Evolutionary conservation across 2,329 filamentous ascomycete genomes (phyloP), one percentile per base, ranked within the genome.

Genomic region (Colletotrichum horii): DNA sequence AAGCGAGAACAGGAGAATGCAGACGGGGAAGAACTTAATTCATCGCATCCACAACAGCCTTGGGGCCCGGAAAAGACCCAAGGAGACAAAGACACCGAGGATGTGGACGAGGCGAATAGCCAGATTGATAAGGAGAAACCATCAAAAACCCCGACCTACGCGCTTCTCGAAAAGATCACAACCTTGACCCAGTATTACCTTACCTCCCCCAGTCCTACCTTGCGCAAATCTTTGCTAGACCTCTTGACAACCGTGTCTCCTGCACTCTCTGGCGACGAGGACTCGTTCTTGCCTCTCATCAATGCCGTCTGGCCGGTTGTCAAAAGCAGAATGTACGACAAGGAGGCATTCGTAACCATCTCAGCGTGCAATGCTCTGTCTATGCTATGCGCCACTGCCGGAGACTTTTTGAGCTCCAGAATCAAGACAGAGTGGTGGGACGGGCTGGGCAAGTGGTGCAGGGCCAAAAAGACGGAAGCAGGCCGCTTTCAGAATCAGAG

Each of bases 261-360:
- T 1, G 89, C 94, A 1, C 90, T 99, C 4, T 91, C 94, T 0
- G 88, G 88, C 5, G 93, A 98, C 78, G 94, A 98, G 81, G 93
- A 96, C 76, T 91, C 92, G 0, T 98, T 98, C 82, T 86, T 99
- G 3, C 97, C 97, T 0, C 89, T 98, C 0, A 92, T 98, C 79
- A 97, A 98, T 83, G 93, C 94, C 4, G 88, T 98, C 9, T 99
- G 96, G 96, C 96, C 96, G 0, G 93, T 97, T 8, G 86, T 98
- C 7, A 86, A 93, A 3, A 88, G 89, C n/a, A 89, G 93, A 28
- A 86, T 95, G 8, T 90, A 92, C 78, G 94, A 95, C 77, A 78
- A 85, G 6, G 93, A 95, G 82, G 86, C 91, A 0, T 94, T 92
- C 80, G 91, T 98, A 12, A 90, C 91, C 4, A 89, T 94, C 11